phyloP scores from a whole-genome alignment of 1,139 yeast genomes.

The Geotrichum klebahnii region DNA sequence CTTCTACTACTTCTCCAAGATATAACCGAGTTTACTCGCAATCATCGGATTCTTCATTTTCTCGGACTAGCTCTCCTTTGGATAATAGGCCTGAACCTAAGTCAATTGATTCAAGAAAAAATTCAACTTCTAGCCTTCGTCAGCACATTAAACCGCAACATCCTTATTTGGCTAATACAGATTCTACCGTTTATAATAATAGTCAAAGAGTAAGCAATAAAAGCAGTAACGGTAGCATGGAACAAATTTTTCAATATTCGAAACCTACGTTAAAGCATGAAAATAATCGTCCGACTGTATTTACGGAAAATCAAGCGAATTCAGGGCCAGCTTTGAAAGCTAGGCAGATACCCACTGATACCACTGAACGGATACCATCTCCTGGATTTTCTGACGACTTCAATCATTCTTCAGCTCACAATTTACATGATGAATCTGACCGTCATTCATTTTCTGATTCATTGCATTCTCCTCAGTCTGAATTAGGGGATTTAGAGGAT shows the following conservation, averaged over 20 bases:
- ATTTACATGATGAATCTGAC: neutral
- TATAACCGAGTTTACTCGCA: neutral
- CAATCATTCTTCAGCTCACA: neutral
- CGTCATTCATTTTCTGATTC: conserved; percentile 4
- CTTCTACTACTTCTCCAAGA: conserved; percentile 1
- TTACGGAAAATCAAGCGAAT: neutral
- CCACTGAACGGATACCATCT: conserved; percentile 12
- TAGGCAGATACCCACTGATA: conserved; percentile 1
- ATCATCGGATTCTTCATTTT: conserved; percentile 1
- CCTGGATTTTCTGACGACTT: neutral
- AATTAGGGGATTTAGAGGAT: conserved; percentile 15
- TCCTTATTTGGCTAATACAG: neutral
- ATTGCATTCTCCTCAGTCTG: conserved; percentile 10
- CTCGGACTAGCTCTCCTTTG: conserved; percentile 7
- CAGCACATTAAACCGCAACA: neutral
- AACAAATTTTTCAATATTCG: too few species aligned
- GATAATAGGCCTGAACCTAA: conserved; percentile 3
- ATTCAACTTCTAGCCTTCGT: conserved; percentile 7
- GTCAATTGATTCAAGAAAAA: neutral
- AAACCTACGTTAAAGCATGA: neutral
- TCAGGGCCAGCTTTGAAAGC: neutral
- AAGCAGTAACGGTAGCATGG: too few species aligned
- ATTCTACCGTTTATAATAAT: neutral
- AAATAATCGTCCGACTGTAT: neutral
- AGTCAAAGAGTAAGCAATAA: neutral